These are phyloP conservation scores for Acmispon strigosus DNA, from an alignment of 306 rosid species.

Conservation along the genomic window DNA sequence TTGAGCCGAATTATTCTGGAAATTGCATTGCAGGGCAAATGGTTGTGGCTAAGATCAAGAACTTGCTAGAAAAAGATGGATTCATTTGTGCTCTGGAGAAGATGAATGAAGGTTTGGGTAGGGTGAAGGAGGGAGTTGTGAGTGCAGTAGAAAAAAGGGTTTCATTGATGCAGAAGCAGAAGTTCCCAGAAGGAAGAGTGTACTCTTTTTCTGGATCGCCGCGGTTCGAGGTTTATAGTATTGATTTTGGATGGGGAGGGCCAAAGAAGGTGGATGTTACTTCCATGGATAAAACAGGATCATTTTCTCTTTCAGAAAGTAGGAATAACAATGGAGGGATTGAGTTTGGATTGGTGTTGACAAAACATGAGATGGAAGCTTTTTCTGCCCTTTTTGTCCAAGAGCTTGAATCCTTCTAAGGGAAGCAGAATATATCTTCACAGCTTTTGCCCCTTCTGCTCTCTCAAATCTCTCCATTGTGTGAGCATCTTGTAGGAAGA, in stretches of 20 bases:
- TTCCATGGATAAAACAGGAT: slow-evolving; percentile 18
- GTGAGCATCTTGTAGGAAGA: neutral
- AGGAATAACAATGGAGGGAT: slow-evolving; percentile 18
- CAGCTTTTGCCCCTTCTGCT: too few relatives aligned
- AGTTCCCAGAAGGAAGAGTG: rapidly evolving
- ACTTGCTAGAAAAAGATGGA: slow-evolving; percentile 3
- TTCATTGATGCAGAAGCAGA: neutral
- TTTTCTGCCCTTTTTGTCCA: slow-evolving; percentile 10
- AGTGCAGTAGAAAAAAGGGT: neutral
- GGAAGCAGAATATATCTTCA: too few relatives aligned
- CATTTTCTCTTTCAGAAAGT: slow-evolving; percentile 24
- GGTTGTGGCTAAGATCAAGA: neutral
- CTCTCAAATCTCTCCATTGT: too few relatives aligned
- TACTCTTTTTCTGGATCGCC: slow-evolving; percentile 41
- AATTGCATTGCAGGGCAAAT: slow-evolving; percentile 19
- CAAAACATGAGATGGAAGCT: slow-evolving; percentile 1
- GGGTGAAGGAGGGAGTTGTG: slow-evolving; percentile 4
- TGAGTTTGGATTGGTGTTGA: slow-evolving; percentile 26
- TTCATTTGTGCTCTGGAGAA: neutral
- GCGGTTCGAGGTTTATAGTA: slow-evolving; percentile 31
- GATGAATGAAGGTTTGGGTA: slow-evolving; percentile 14
- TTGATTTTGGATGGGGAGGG: slow-evolving; percentile 34
- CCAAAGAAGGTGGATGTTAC: slow-evolving; percentile 36
- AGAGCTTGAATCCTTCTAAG: slow-evolving; percentile 12
- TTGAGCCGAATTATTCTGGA: slow-evolving; percentile 34